Conservation (phyloP, 352 stramenopile species). For the Phytophthora sp. region DNA sequence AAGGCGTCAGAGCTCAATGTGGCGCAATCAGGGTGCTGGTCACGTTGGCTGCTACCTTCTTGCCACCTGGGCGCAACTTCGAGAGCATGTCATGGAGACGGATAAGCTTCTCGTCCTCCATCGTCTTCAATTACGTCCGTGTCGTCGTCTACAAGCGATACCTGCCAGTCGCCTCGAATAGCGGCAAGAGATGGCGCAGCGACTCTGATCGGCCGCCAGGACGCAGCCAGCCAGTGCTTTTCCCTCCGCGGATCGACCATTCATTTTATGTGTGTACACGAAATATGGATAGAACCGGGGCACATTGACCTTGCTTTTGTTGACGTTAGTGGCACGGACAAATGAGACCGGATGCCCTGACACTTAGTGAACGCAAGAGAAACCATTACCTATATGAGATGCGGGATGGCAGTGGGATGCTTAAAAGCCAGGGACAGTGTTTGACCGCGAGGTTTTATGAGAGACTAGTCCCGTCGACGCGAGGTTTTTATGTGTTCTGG, state of each 20-base stretch:
- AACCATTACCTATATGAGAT: slow-evolving; percentile 9
- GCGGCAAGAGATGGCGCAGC: neutral
- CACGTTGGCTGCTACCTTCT: slow-evolving; percentile 52
- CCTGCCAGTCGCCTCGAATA: neutral
- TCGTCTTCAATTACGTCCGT: slow-evolving; percentile 10
- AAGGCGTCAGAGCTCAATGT: slow-evolving; percentile 12
- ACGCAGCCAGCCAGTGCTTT: slow-evolving; percentile 29
- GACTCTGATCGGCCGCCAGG: too few species aligned
- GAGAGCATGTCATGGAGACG: slow-evolving; percentile 87
- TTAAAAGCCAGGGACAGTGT: slow-evolving; percentile 13
- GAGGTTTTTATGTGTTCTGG: slow-evolving; percentile 23
- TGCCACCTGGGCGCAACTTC: slow-evolving; percentile 81
- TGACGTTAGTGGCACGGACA: slow-evolving; percentile 7
- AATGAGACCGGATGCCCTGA: slow-evolving; percentile 3
- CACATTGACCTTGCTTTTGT: neutral
- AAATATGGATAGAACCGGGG: neutral
- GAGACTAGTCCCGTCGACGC: neutral
- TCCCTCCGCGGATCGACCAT: neutral
- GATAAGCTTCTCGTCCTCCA: slow-evolving; percentile 88
- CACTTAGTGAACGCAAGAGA: neutral
- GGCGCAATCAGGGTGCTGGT: slow-evolving; percentile 9
- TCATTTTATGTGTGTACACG: too few species aligned
- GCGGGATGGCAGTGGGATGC: neutral
- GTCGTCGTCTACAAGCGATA: neutral
- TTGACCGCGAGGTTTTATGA: slow-evolving; percentile 8